Base-by-base conservation (phyloP, 176 grass and related monocot genomes). In the Dendrocalamus sinicus region DNA sequence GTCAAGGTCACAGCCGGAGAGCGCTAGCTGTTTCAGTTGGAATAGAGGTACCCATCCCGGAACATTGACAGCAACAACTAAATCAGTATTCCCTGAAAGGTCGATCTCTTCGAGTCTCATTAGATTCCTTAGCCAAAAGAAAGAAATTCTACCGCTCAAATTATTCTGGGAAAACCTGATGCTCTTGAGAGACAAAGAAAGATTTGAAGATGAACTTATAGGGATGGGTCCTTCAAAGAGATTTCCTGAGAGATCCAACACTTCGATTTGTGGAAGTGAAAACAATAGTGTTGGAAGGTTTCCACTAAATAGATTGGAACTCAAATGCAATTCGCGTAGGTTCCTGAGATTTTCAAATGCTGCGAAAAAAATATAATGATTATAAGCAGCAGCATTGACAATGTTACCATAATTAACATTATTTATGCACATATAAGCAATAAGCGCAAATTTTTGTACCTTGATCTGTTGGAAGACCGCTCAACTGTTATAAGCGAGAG, bases 1-100 rank as follows among this genome's bases (percentile, higher is more conserved):
- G 8, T 86, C 53, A 50, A 90, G 20, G 26, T 30, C 59, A 63
- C 84, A 86, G 47, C 67, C 67, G 3, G 83, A 74, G 17, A 90
- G 53, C 22, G 53, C 4, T 30, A 53, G 15, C 15, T 15, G 5
- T 12, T 19, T 12, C 58, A 78, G 67, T 22, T 84, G 65, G 11
- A 80, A 84, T 17, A 44, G 22, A 1, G 81, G 23, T 69, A 11
- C 4, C 37, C 37, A 37, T 37, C 37, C 37, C 3, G 37, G 53
- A 19, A 5, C 7, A 8, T 72, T 71, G 3, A 86, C 15, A 9
- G 41, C 7, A 53, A 86, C 17, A 46, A 14, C 5, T 28, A 86
- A 62, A 48, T 72, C 37, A 20, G 39, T 12, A 7, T 79, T 86
- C 23, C 14, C 40, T 28, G 76, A 80, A 6, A 86, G 53, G 7